phyloP scores from a whole-genome alignment of 306 rosid genomes.

The Fragaria vesca region DNA sequence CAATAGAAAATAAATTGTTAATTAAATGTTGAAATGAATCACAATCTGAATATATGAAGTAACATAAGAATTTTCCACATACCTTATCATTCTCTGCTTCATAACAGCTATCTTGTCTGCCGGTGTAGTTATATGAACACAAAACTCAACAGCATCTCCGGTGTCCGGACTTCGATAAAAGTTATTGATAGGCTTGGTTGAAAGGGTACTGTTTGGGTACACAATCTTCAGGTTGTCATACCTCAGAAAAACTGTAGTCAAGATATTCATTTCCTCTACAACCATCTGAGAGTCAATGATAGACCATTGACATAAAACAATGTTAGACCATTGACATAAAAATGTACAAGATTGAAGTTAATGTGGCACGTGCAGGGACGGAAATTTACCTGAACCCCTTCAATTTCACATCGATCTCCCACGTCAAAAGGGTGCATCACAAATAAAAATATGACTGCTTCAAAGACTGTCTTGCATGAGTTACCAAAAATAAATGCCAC shows the following conservation, averaged over 20 bases:
- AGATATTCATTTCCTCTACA: constrained; percentile 97
- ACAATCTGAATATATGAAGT: background rate
- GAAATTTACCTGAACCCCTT: constrained; percentile 60
- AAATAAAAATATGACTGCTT: constrained; percentile 78
- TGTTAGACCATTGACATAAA: constrained; percentile 19
- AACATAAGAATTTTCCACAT: constrained; percentile 13
- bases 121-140: constrained; percentile 69
- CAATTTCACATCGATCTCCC: constrained; percentile 95
- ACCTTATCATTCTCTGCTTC: constrained; percentile 68
- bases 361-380: constrained; percentile 7
- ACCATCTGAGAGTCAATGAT: constrained; percentile 62
- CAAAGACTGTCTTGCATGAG: constrained; percentile 87
- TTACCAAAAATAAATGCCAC: constrained; percentile 90
- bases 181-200: constrained; percentile 66
- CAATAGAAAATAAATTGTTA: constrained; percentile 1
- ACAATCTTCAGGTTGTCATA: constrained; percentile 58
- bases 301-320: background rate
- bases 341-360: background rate
- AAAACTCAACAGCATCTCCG: constrained; percentile 77
- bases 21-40: background rate
- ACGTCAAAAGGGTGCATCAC: constrained; percentile 95
- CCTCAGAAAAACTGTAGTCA: constrained; percentile 83
- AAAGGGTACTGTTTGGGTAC: constrained; percentile 71
- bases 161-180: constrained; percentile 93
- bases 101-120: constrained; percentile 57